Evolutionary conservation across 352 stramenopile species (phyloP).

Genomic region (Globisporangium ultimum): DNA sequence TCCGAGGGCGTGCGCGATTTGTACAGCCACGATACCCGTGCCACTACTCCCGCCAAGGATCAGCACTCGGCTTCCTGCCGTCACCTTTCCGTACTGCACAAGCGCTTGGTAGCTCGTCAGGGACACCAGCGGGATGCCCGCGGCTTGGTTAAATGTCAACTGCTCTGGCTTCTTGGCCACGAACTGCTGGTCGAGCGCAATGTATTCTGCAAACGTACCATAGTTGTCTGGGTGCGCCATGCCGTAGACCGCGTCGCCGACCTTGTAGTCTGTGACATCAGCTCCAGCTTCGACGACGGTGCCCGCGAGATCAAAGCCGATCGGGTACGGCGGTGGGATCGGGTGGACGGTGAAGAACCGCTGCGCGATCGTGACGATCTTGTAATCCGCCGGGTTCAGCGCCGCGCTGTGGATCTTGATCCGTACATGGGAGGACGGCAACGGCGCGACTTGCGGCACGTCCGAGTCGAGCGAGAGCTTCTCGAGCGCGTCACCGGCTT

Average conservation of each 20-base stretch:
- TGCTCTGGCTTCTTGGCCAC: conserved; percentile 42
- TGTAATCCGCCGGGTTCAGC: conserved; percentile 34
- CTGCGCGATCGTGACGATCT: conserved; percentile 13
- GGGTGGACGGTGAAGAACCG: conserved; percentile 14
- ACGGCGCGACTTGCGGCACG: conserved; percentile 5
- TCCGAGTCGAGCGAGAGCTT: conserved; percentile 17
- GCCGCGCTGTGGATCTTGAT: conserved; percentile 24
- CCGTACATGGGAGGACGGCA: conserved; percentile 14
- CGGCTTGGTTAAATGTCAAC: conserved; percentile 47
- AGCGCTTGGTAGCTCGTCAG: conserved; percentile 63
- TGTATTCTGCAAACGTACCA: conserved; percentile 35
- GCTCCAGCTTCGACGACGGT: conserved; percentile 22
- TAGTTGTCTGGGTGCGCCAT: conserved; percentile 26
- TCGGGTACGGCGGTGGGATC: conserved; percentile 13
- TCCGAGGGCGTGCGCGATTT: conserved; percentile 55
- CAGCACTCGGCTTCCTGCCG: conserved; percentile 41
- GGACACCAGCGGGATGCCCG: conserved; percentile 43
- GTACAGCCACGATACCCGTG: conserved; percentile 51
- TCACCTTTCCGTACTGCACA: conserved; percentile 27
- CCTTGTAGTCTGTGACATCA: conserved; percentile 1
- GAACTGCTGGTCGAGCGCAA: conserved; percentile 22
- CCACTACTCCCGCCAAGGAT: conserved; percentile 58
- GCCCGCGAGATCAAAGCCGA: conserved; percentile 24
- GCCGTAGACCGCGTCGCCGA: conserved; percentile 64
- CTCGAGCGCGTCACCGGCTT: conserved; percentile 14